Percentiles rank a stretch among this genome's conserved stretches.
phyloP scores from a whole-genome alignment of 805 yeast species.

The Kazachstania martiniae region DNA sequence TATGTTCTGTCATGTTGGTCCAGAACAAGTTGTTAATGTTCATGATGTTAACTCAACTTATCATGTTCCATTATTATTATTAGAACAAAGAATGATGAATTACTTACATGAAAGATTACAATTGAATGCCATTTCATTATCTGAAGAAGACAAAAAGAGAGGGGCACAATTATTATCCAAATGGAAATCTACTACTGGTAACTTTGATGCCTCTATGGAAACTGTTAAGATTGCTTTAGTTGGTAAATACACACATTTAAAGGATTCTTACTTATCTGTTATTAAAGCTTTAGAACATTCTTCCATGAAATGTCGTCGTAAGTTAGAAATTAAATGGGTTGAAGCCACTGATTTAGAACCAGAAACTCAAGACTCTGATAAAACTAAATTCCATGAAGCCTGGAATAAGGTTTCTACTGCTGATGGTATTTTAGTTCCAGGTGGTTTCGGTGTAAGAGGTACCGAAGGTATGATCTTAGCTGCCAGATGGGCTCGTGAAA shows the following conservation, averaged over 20 bases:
- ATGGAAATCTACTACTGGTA: constrained; percentile 73
- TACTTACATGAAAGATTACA: constrained; percentile 60
- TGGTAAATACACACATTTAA: constrained; percentile 92
- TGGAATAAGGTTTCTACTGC: constrained; percentile 92
- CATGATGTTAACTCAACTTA: constrained; percentile 95
- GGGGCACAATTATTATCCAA: constrained; percentile 62
- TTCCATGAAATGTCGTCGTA: constrained; percentile 79
- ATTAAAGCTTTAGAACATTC: constrained; percentile 93
- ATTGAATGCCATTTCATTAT: constrained; percentile 38
- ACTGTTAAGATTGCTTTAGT: constrained; percentile 90
- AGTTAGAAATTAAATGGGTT: constrained; percentile 87
- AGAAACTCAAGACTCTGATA: constrained; percentile 48
- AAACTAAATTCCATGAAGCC: constrained; percentile 81
- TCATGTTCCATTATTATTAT: constrained; percentile 87
- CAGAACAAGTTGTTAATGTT: constrained; percentile 94
- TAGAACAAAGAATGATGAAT: constrained; percentile 75
- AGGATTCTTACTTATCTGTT: constrained; percentile 90
- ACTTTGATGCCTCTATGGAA: constrained; percentile 75
- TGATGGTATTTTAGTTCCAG: constrained; percentile 95
- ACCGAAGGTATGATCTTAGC: constrained; percentile 97
- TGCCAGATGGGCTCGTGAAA: constrained; percentile 96
- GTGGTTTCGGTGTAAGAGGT: constrained; percentile 97
- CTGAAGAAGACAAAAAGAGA: constrained; percentile 41
- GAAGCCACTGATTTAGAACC: constrained; percentile 87
- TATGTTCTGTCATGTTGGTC: constrained; percentile 98